Evolutionary conservation across 2,329 filamentous ascomycete genomes (phyloP), one percentile per base, ranked within the genome.

Genomic region (Talaromyces sp.): DNA sequence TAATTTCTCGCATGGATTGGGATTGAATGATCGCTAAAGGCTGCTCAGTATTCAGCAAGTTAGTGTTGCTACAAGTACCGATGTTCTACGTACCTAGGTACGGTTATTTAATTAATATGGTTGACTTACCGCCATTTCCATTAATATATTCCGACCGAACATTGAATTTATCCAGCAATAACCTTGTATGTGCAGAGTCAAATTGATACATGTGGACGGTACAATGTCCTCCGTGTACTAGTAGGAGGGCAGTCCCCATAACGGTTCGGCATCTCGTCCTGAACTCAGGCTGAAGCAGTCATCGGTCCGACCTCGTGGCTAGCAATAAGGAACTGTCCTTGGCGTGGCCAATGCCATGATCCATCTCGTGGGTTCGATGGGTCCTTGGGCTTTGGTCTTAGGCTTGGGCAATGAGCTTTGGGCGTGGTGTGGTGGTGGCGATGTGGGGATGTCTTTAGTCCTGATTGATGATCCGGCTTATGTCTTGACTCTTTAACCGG

Each of bases 221-320:
- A 53, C 49, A 47, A 47, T 61, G 43, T 34, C 25, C 58, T 59
- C 58, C 58, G 58, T 59, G 58, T 17, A 27, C 29, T 27, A 13
- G 1, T 10, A 10, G 29, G 53, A 19, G 53, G 17, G 17, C 53
- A 31, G 29, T 36, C 56, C 43, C 56, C 56, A 58, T 43, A 43
- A 59, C 56, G 36, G 56, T 59, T 59, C 56, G 56, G 56, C 56
- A 59, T 59, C 56, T 36, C 54, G 34, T 25, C 19, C 54, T 38
- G 4, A 38, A 34, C 34, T 25, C 22, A 40, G 56, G 19, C 56
- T 58, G 56, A 27, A 58, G 56, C 19, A 34, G 61, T 19, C 36
- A 58, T 63, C 61, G 61, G 61, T 54, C 61, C 61, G 61, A 58
- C 53, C 58, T 60, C 58, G 58, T 56, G 60, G 47, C 45, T 51